These are phyloP conservation scores for Alternaria sp. DNA, from an alignment of 2,329 filamentous ascomycete species.

Conservation along the genomic window DNA sequence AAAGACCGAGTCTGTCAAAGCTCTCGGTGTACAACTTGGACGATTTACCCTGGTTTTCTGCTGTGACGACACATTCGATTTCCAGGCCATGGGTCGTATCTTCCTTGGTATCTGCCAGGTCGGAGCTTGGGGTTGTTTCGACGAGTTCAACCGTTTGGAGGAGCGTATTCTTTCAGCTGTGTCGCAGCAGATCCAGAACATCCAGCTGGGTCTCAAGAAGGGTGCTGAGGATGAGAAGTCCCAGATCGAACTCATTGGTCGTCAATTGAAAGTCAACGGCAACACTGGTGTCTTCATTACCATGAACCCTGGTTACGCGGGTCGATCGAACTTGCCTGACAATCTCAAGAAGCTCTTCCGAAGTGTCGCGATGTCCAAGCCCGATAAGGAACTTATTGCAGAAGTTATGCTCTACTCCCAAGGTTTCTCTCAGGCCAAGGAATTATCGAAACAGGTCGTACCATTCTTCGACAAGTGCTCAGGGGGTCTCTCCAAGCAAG, in stretches of 20 bases:
- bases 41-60: slow-evolving; percentile 99
- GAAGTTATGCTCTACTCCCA: slow-evolving; percentile 99
- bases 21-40: slow-evolving; percentile 92
- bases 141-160: slow-evolving; percentile 99
- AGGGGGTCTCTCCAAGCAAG: slow-evolving; percentile 85
- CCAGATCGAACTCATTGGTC: slow-evolving; percentile 93
- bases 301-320: slow-evolving; percentile 99
- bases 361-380: slow-evolving; percentile 99
- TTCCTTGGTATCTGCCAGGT: slow-evolving; percentile 99
- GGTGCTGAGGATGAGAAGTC: slow-evolving; percentile 80
- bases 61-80: slow-evolving; percentile 99
- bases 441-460: slow-evolving; percentile 92
- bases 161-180: slow-evolving; percentile 97
- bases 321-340: slow-evolving; percentile 95
- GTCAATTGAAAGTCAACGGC: slow-evolving; percentile 85
- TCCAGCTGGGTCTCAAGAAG: slow-evolving; percentile 92
- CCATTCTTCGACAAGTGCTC: slow-evolving; percentile 97
- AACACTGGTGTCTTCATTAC: slow-evolving; percentile 99
- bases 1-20: slow-evolving; percentile 99
- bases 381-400: slow-evolving; percentile 98
- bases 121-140: slow-evolving; percentile 99
- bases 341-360: slow-evolving; percentile 99
- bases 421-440: slow-evolving; percentile 95
- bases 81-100: slow-evolving; percentile 99
- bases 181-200: slow-evolving; percentile 99